A percentile compares a stretch with the other conserved stretches of the same genome.
Evolutionary conservation across 2,329 filamentous ascomycete species (phyloP).

Genomic region (Colletotrichum sp.): DNA sequence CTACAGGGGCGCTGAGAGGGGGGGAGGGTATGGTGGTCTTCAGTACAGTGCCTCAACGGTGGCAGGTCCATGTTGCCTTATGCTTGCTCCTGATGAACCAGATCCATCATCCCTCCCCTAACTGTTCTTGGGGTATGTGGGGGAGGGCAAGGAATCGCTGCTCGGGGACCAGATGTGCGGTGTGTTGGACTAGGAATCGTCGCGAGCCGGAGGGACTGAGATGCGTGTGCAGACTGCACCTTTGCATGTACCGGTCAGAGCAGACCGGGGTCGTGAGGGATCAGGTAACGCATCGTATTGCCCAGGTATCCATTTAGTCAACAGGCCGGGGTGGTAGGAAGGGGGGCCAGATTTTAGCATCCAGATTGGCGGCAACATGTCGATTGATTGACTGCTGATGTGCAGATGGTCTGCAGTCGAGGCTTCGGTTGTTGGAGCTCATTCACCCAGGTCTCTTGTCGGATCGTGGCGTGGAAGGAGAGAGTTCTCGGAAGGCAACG

Average conservation of each 20-base stretch:
- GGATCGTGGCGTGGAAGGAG: background rate
- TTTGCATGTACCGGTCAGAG: constrained; percentile 20
- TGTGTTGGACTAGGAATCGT: constrained; percentile 21
- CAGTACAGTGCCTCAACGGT: constrained; percentile 13
- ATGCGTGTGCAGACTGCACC: constrained; percentile 3
- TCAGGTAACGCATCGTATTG: constrained; percentile 21
- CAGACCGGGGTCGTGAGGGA: background rate
- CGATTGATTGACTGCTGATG: constrained; percentile 15
- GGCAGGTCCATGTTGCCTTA: constrained; percentile 7
- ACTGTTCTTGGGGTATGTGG: constrained; percentile 4
- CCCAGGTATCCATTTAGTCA: constrained; percentile 16
- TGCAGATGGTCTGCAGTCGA: constrained; percentile 7
- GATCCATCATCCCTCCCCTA: constrained; percentile 19
- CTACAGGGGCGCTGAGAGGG: background rate
- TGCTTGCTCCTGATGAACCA: constrained; percentile 16
- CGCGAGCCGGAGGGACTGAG: background rate
- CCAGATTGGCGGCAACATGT: constrained; percentile 13
- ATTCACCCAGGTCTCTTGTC: background rate
- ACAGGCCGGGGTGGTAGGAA: background rate
- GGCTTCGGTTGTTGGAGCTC: background rate
- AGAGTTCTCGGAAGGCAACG: background rate
- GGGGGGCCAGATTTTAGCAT: background rate
- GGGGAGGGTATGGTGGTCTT: background rate
- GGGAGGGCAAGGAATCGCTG: constrained; percentile 3
- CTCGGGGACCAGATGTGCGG: constrained; percentile 22